phyloP scores from a whole-genome alignment of 306 rosid species.

The Aeschynomene evenia region DNA sequence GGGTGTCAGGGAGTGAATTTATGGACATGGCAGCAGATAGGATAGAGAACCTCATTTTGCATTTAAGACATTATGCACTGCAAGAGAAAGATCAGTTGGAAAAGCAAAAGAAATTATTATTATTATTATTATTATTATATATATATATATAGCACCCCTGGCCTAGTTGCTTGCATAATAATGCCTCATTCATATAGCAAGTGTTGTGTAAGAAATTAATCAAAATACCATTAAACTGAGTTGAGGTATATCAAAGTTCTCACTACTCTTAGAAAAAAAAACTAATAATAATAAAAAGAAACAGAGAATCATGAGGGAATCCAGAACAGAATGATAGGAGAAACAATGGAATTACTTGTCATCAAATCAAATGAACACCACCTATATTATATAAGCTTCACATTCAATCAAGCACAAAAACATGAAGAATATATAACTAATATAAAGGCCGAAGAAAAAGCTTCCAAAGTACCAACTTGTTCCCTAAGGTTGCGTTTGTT shows the following conservation, averaged over 20 bases:
- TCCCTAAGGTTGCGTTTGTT: too few species aligned
- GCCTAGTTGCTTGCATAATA: constrained; percentile 9
- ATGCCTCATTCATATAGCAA: neutral
- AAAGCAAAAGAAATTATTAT: constrained; percentile 28
- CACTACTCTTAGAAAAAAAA: neutral
- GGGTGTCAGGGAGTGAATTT: constrained; percentile 38
- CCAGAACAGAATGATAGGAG: neutral
- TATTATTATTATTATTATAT: too few species aligned
- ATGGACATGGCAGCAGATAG: constrained; percentile 35
- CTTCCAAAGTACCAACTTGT: constrained; percentile 71
- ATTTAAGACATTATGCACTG: constrained; percentile 36
- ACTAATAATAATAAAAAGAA: too few species aligned
- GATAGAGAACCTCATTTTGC: constrained; percentile 13
- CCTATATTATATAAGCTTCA: too few species aligned
- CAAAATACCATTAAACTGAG: neutral
- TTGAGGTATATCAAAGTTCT: neutral
- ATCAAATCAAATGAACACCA: neutral
- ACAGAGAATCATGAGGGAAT: neutral
- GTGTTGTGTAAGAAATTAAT: neutral
- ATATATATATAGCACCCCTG: too few species aligned
- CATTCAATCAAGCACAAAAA: neutral
- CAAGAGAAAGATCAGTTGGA: constrained; percentile 18
- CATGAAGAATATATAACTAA: neutral
- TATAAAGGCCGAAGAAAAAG: neutral
- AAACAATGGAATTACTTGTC: neutral